Base-by-base conservation (phyloP, 148 eudicot genomes). In the Camellia sinensis region DNA sequence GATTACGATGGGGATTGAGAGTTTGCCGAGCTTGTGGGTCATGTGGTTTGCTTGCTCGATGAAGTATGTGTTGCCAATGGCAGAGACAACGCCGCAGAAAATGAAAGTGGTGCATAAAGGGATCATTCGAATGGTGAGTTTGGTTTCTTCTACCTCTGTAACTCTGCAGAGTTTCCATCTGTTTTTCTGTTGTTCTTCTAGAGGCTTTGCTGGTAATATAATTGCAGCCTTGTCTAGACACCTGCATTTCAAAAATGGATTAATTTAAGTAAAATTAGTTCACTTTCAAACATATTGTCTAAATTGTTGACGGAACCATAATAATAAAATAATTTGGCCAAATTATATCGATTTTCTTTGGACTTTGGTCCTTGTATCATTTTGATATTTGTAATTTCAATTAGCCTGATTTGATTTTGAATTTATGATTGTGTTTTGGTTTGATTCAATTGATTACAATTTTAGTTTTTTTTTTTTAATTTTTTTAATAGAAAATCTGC, bases 141-240 rank as follows among this genome's bases (percentile, higher is more conserved):
- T 90, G 71, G 92, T 84, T 67, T 75, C 87, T 78, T 89, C 91
- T 0, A 88, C 87, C 70, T 87, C 87, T 21, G 82, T 71, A 4
- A 88, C 86, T 2, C 77, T 83, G 73, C 87, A 90, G 29, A 88
- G 85, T 48, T 71, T 82, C 90, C 92, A 86, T 78, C 67, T 62
- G 56, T 75, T 82, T 44, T 44, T 68, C 66, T 70, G 73, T 79
- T 84, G 84, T 71, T 79, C 69, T 50, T 76, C 81, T 21, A 59
- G 40, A 65, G 74, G n/a, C 73, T 14, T 81, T 5, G 48, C 17
- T 22, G 85, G 87, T 60, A 79, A 75, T 57, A 80, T 18, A 3
- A 85, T 85, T 4, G 89, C 88, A 22, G 89, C 91, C 80, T 89
- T 89, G 85, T 89, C 87, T 18, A 89, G 64, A 76, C 81, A 87